A percentile compares a stretch with the other conserved stretches of the same genome.
Conservation (phyloP, 1,284 basidiomycete genomes). For the Cryptococcus sp. region DNA sequence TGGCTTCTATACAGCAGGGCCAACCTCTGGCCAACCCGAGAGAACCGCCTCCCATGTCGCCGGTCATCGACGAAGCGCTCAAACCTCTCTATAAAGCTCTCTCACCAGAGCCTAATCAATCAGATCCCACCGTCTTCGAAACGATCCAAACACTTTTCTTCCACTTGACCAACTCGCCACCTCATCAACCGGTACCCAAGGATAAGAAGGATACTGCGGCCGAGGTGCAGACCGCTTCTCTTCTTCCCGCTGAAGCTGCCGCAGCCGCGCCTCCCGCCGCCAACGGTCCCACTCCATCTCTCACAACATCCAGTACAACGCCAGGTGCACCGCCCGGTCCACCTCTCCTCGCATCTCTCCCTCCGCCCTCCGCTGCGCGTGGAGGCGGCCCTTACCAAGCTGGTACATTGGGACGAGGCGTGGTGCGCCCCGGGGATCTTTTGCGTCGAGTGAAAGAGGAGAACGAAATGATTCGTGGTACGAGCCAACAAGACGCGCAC, state of each 20-base stretch:
- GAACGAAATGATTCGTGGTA: conserved; percentile 81
- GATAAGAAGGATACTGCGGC: conserved; percentile 28
- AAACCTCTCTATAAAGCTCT: conserved; percentile 26
- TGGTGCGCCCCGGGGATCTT: conserved; percentile 81
- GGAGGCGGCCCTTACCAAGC: conserved; percentile 51
- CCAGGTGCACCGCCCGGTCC: conserved; percentile 35
- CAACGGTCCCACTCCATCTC: conserved; percentile 3
- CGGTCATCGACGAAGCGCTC: conserved; percentile 25
- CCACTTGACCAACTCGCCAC: conserved; percentile 60
- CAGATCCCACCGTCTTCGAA: conserved; percentile 77
- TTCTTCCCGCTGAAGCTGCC: conserved; percentile 27
- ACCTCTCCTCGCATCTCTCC: conserved; percentile 47
- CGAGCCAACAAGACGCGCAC: conserved; percentile 92
- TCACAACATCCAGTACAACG: conserved; percentile 56
- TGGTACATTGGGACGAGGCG: conserved; percentile 67
- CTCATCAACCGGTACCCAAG: conserved; percentile 49
- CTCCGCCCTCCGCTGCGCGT: conserved; percentile 44
- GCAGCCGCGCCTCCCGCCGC: conserved; percentile 4
- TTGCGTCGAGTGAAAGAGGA: conserved; percentile 85
- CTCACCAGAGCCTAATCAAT: conserved; percentile 58
- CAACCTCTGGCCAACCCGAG: conserved; percentile 8
- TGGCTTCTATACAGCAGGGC: conserved; percentile 26
- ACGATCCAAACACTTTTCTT: conserved; percentile 87
- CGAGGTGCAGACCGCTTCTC: conserved; percentile 30
- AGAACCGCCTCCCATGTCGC: conserved; percentile 17